phyloP scores from a whole-genome alignment of 2,329 filamentous ascomycete species.

The Colletotrichum spaethianum region DNA sequence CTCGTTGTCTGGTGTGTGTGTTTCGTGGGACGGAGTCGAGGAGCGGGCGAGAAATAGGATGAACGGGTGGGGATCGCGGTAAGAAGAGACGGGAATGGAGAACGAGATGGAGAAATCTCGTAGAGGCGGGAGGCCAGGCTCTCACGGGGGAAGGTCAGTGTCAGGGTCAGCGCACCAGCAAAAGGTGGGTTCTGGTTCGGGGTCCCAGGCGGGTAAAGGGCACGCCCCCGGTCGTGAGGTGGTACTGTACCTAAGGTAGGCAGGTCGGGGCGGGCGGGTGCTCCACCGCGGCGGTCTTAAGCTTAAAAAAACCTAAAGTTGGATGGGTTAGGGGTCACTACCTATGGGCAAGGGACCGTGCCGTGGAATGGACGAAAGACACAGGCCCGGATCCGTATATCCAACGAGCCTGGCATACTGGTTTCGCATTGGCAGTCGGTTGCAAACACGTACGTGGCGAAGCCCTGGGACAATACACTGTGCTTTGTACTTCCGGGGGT shows the following conservation, averaged over 20 bases:
- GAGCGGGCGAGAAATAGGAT: not conserved
- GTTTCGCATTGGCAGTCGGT: not conserved
- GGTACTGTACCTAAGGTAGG: not conserved
- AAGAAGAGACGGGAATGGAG: not conserved
- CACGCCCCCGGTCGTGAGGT: not conserved
- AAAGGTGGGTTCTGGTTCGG: not conserved
- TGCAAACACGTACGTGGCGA: not conserved
- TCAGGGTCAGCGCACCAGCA: not conserved
- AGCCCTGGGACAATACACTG: not conserved
- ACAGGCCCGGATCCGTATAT: not conserved
- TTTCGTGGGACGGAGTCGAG: not conserved
- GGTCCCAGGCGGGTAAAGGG: constrained; percentile 6
- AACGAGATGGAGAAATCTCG: not conserved
- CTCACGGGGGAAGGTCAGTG: not conserved
- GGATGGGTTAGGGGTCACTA: not conserved
- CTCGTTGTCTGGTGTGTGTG: not conserved
- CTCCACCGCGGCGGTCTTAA: constrained; percentile 8
- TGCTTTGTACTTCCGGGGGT: not conserved
- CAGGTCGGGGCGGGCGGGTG: not conserved
- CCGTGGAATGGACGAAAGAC: not conserved
- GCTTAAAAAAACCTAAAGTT: constrained; percentile 35
- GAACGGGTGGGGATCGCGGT: constrained; percentile 14
- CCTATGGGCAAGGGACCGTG: not conserved
- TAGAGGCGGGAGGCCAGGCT: not conserved
- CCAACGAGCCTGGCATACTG: not conserved